Evolutionary conservation across 331 rosid genomes (phyloP).

Genomic region (Cucumis variabilis): DNA sequence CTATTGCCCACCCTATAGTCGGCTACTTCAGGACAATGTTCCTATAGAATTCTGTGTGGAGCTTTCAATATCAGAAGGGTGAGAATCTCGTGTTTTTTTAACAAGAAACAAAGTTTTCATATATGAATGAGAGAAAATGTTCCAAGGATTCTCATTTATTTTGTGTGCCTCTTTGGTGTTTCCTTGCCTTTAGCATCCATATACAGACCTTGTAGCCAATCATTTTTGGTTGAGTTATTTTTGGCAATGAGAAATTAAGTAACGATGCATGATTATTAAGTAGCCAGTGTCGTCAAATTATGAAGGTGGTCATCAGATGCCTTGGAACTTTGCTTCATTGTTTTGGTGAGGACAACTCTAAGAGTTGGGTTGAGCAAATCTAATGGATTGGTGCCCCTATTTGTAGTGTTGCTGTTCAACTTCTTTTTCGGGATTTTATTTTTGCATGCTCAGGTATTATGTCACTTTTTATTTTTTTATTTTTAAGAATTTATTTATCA

Average conservation of each 20-base stretch:
- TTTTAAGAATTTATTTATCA: no score
- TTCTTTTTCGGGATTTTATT: no score
- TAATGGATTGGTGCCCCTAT: no score
- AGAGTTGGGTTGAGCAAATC: not conserved
- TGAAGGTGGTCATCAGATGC: not conserved
- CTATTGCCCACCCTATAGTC: not conserved
- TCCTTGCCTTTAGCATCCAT: not conserved
- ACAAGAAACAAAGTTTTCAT: no score
- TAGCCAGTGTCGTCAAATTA: not conserved
- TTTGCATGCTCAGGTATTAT: no score
- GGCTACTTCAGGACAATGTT: not conserved
- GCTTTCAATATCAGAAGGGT: not conserved
- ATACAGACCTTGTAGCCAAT: not conserved
- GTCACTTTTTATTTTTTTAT: no score
- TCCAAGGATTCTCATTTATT: not conserved
- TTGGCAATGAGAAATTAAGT: not conserved
- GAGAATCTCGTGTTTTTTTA: not conserved
- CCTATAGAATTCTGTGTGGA: not conserved
- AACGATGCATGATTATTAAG: not conserved
- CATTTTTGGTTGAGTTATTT: not conserved
- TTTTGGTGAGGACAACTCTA: not conserved
- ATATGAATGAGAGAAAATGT: no score
- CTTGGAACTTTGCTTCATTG: not conserved
- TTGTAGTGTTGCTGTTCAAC: no score
- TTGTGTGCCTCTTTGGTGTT: not conserved